Evolutionary conservation across 345 rosid species (phyloP).

Genomic region (Murraya paniculata): DNA sequence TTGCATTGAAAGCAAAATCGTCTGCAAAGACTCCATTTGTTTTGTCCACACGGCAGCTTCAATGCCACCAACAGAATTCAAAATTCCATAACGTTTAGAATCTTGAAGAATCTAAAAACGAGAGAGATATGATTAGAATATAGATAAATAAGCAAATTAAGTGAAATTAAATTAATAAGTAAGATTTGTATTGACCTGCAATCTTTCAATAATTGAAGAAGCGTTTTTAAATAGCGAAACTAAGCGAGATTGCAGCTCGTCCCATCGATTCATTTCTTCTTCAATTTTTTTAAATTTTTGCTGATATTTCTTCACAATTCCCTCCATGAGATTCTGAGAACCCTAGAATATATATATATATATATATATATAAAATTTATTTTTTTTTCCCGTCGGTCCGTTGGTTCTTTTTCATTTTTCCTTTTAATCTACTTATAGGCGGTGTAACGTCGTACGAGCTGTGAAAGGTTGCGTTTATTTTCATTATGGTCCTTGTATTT

Average conservation of each 20-base stretch:
- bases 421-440: too few species aligned
- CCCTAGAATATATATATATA: too few species aligned
- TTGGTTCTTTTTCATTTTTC: too few species aligned
- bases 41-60: conserved; percentile 54
- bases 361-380: too few species aligned
- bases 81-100: conserved; percentile 45
- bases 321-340: conserved; percentile 49
- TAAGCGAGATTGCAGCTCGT: conserved; percentile 56
- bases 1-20: conserved; percentile 54
- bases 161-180: not conserved
- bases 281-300: conserved; percentile 55
- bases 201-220: conserved; percentile 63
- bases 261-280: conserved; percentile 71
- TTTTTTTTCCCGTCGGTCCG: not conserved
- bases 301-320: conserved; percentile 60
- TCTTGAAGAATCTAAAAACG: conserved; percentile 46
- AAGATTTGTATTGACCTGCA: conserved; percentile 37
- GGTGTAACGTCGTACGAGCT: not conserved
- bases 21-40: conserved; percentile 67
- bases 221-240: conserved; percentile 60
- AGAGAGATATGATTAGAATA: not conserved
- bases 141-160: not conserved
- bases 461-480: not conserved
- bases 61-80: conserved; percentile 52
- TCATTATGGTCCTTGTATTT: not conserved